Base-by-base conservation (phyloP, 1,284 basidiomycete genomes). In the Cutaneotrichosporon mucoides region DNA sequence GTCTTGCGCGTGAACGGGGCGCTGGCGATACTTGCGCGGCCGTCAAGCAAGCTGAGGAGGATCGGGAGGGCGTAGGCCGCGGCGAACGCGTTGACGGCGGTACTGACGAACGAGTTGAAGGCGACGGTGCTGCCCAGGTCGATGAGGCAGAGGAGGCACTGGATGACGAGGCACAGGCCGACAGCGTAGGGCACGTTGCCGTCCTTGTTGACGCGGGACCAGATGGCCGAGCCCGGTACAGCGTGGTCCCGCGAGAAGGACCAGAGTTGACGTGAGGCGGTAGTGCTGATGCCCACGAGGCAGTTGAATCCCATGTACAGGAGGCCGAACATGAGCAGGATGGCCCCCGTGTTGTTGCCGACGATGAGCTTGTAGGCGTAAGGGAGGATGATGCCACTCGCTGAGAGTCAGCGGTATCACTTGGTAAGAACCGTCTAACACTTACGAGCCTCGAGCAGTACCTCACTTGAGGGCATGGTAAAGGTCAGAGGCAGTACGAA, bases 231-330 rank as follows among this genome's bases (percentile, higher is more conserved):
- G 6, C 55, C 58, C 4, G 64, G 64, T 3, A 65, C 56, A 16
- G 64, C 64, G 37, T 63, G 53, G 54, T 65, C 64, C 6, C 64
- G 64, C 2, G 64, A 59, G 49, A 63, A 63, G 4, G 58, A 57
- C 55, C 56, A 63, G 5, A 63, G 55, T 48, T 60, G 61, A 33
- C 61, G 58, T 0, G 57, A 60, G 37, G 61, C 61, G 0, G 61
- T 60, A 10, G 52, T n/a, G 50, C 57, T 63, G 47, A 62, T 62
- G 35, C 61, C 61, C 34, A 60, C 61, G 45, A 63, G 61, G 42
- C 61, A 63, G 58, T 59, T 59, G 53, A 63, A 63, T n/a, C 58
- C 57, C 13, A 57, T 60, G 44, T 55, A 57, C 40, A 63, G 47
- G 9, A 63, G 24, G 38, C 57, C 57, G 8, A 54, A 7, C 58